Base-by-base conservation (phyloP, 495 filamentous ascomycete genomes). In the Neurospora sp. region DNA sequence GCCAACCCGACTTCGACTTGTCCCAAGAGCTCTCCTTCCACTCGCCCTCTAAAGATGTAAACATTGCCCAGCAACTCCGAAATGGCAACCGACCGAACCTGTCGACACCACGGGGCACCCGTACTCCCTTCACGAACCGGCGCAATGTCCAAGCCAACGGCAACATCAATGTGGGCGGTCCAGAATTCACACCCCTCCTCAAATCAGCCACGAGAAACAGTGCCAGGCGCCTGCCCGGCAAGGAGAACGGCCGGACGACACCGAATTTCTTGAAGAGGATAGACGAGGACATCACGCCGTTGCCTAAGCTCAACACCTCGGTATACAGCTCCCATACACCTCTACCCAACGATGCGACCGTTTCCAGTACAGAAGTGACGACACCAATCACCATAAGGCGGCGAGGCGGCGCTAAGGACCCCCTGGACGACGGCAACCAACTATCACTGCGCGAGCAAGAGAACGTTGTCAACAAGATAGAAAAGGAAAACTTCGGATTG, bases 371-470 rank as follows among this genome's bases (percentile, higher is more conserved):
- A 79, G 83, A 86, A 7, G 87, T 91, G 74, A 92, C 92, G 69
- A 97, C 95, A 27, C 96, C 95, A 16, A 78, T 96, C 74, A 89
- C 90, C 3, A 75, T 82, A 73, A 81, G 87, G 53, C 83, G 92
- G 53, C 86, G 91, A 18, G 87, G 89, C 74, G 83, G 87, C 71
- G 84, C 82, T 42, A 88, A 87, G 59, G 91, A 88, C 3, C 87
- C 91, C 3, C 80, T 97, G 39, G 88, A 91, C 45, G 88, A 91
- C 74, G 94, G 93, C n/a, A 96, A 97, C 75, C 88, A 93, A 76
- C 86, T 96, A 77, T 95, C 94, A 5, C 83, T 99, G 69, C 89
- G 94, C 65, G 96, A 99, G 77, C 96, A 99, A 81, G 96, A 98
- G 77, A 92, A 93, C 75, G 92, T 96, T 72, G 95, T 99, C 76